Evolutionary conservation across 202 grass and related monocot species (phyloP), one percentile per base, ranked within the genome.

Genomic region (Zoysia matrella): DNA sequence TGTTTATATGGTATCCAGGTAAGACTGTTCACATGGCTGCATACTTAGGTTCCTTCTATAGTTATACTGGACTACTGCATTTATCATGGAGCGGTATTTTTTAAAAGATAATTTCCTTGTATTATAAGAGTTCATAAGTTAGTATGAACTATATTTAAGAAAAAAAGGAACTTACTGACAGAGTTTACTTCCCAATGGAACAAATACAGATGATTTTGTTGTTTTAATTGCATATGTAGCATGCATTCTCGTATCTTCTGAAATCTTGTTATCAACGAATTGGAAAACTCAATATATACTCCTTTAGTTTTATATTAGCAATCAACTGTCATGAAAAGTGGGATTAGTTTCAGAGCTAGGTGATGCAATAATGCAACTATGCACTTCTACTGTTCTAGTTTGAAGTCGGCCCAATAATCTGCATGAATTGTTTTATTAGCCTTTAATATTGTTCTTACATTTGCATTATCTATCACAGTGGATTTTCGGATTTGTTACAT

Each of bases 401-500:
- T 36, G 30, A 36, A 36, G 30, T 36, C 30, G 30, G 30, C 30
- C 30, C 30, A 69, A 47, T 3, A 81, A 69, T 45, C n/a, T 16
- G 7, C 13, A 16, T 4, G 30, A 47, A 51, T 4, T 55, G 12
- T 57, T 51, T 72, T 18, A 48, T 51, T 1, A 11, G 5, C 57
- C 36, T 68, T 62, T 14, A 45, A 42, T 0, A 79, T 80, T 65
- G 15, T 43, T 64, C 56, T 81, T 65, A 66, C 52, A 51, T 81
- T 70, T 81, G 11, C 50, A 36, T 85, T 76, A 40, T 80, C 16
- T 82, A 60, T 80, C 39, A 36, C 30, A 94, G 92, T 94, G 89
- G 92, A 81, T 94, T 79, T 84, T 88, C 70, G 87, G 87, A 72
- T 90, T 94, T 4, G 57, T 90, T 56, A 10, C 87, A 48, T 90